A percentile compares a stretch with the other conserved stretches of the same genome.
These are phyloP conservation scores for Acidomyces sp. DNA, from an alignment of 495 filamentous ascomycete species.

Conservation along the genomic window DNA sequence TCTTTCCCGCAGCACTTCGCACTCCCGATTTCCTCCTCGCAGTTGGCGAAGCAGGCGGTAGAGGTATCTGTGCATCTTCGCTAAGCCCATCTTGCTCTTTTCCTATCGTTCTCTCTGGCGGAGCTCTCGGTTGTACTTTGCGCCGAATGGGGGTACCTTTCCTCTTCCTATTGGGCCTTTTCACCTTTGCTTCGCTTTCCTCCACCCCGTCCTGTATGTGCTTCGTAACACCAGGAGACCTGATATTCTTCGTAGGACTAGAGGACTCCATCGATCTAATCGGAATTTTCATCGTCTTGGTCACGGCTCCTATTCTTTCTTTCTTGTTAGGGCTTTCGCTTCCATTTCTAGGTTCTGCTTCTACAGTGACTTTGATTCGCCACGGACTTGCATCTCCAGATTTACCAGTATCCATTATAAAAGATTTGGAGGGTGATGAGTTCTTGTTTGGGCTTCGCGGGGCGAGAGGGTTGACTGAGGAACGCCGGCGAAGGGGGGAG, in stretches of 20 bases:
- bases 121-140: neutral
- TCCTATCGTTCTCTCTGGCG: neutral
- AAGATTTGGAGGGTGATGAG: slow-evolving; percentile 28
- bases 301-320: slow-evolving; percentile 12
- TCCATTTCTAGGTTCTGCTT: slow-evolving; percentile 27
- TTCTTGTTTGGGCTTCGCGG: slow-evolving; percentile 1
- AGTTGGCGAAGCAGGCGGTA: neutral
- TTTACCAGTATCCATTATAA: slow-evolving; percentile 24
- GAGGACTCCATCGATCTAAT: slow-evolving; percentile 19
- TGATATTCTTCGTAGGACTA: slow-evolving; percentile 4
- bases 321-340: slow-evolving; percentile 18
- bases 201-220: slow-evolving; percentile 10
- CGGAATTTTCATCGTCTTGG: slow-evolving; percentile 23
- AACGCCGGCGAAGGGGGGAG: neutral
- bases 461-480: neutral
- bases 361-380: slow-evolving; percentile 31
- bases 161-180: slow-evolving; percentile 17
- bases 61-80: slow-evolving; percentile 1
- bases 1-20: neutral
- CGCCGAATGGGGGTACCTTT: slow-evolving; percentile 22
- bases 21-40: neutral
- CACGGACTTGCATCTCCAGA: slow-evolving; percentile 24
- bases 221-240: neutral
- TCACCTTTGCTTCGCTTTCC: slow-evolving; percentile 17
- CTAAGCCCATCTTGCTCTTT: neutral